These are phyloP conservation scores for Amorphotheca resinae DNA, from an alignment of 495 filamentous ascomycete species.

Conservation along the genomic window DNA sequence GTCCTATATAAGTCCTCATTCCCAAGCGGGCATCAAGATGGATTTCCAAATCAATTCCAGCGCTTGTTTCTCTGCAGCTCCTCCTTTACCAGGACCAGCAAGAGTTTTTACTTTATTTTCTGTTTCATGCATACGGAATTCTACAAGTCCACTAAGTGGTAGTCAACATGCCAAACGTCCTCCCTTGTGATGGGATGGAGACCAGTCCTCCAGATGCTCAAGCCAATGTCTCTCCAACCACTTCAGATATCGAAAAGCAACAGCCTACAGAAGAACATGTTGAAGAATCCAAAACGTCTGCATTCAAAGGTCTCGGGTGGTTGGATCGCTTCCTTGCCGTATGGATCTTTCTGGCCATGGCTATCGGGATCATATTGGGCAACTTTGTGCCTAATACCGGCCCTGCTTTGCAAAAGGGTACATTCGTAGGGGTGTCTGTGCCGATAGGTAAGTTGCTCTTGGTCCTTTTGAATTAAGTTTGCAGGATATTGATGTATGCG, in stretches of 20 bases:
- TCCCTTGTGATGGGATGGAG: slow-evolving; percentile 8
- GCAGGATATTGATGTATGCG: neutral
- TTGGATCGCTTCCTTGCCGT: slow-evolving; percentile 68
- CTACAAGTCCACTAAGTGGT: no score
- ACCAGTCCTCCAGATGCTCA: neutral
- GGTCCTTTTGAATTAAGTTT: neutral
- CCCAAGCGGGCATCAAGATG: no score
- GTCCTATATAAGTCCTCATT: no score
- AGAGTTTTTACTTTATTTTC: no score
- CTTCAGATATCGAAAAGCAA: slow-evolving; percentile 7
- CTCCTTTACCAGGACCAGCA: no score
- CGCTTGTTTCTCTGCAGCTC: no score
- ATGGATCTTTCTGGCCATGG: slow-evolving; percentile 84
- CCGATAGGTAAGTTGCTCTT: slow-evolving; percentile 50
- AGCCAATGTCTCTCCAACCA: neutral
- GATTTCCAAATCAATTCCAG: no score
- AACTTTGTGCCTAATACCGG: slow-evolving; percentile 59
- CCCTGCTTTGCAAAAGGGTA: slow-evolving; percentile 52
- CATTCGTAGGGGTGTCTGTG: slow-evolving; percentile 60
- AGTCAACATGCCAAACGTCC: slow-evolving; percentile 2
- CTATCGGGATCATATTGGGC: slow-evolving; percentile 63
- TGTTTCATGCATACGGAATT: no score
- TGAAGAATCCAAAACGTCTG: slow-evolving; percentile 19
- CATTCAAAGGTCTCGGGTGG: slow-evolving; percentile 44
- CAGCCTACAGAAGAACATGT: neutral